A percentile compares a stretch with the other conserved stretches of the same genome.
These are phyloP conservation scores for Colletotrichum navitas DNA, from an alignment of 2,329 filamentous ascomycete genomes.

Conservation along the genomic window DNA sequence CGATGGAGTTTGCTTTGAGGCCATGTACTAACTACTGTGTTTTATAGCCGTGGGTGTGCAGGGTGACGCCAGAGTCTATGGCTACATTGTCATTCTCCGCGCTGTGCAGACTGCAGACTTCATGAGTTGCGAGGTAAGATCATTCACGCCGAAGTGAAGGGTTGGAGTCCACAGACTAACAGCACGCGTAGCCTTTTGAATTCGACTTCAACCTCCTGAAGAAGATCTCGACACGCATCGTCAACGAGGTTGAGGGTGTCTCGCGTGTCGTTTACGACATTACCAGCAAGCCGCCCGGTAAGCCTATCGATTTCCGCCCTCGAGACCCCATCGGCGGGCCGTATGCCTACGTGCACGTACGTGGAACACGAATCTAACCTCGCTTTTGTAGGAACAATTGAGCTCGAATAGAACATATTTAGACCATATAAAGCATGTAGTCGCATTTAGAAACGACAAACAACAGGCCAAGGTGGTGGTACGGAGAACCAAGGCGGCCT, in stretches of 20 bases:
- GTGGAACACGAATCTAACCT: slow-evolving; percentile 14
- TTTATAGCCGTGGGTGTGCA: slow-evolving; percentile 53
- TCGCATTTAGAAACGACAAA: too few relatives aligned
- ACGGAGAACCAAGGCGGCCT: neutral
- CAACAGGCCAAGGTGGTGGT: neutral
- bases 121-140: slow-evolving; percentile 44
- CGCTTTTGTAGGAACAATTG: slow-evolving; percentile 75
- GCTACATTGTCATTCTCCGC: slow-evolving; percentile 54
- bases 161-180: neutral
- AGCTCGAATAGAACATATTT: slow-evolving; percentile 70
- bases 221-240: slow-evolving; percentile 74
- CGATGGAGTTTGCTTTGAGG: neutral
- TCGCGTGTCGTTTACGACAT: slow-evolving; percentile 73
- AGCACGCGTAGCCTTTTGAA: slow-evolving; percentile 73
- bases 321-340: neutral
- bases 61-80: slow-evolving; percentile 49
- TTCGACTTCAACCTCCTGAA: slow-evolving; percentile 75
- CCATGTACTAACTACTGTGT: slow-evolving; percentile 9
- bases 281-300: slow-evolving; percentile 38
- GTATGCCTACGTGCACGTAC: neutral
- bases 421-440: neutral
- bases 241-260: slow-evolving; percentile 76
- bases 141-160: neutral
- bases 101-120: slow-evolving; percentile 67
- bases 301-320: neutral